Base-by-base conservation (phyloP, 768 basidiomycete species). In the Auriscalpium orientale region DNA sequence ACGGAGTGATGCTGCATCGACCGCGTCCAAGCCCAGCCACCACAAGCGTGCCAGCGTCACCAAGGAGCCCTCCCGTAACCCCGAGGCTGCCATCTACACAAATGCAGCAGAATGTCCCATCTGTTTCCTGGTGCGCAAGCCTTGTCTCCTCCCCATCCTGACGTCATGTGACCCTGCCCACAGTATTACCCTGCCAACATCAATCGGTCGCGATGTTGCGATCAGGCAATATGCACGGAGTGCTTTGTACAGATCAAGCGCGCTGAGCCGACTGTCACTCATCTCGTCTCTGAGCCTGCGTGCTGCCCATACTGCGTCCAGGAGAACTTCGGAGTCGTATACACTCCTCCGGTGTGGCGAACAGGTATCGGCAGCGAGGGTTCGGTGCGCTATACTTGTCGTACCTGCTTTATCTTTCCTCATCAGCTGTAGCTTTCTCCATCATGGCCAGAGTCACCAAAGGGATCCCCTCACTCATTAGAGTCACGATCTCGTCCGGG, bases 191-290 rank as follows among this genome's bases (percentile, higher is more conserved):
- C 97, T 21, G 80, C 89, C 47, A 95, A 98, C 71, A 97, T 98
- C 72, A 98, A 98, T 68, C 87, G 86, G 64, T 98, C 97, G 40
- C 82, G 97, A 67, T 99, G 97, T 69, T 99, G 97, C 69, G 95
- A 95, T 76, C 97, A 99, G 64, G 87, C 91, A 20, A 95, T 99
- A 59, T 99, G 97, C 69, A 98, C 97, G 38, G 97, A 99, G 72
- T 99, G 97, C 68, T 98, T 99, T 66, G 93, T 98, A 20, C 95
- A 98, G 73, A 98, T 99, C 74, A 98, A 98, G 76, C 88, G 97
- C 54, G 83, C 81, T 37, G 97, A 99, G 60, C 93, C 97, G 7
- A 95, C 93, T 0, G 79, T 92, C 8, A 98, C 94, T 0, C 95
- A 98, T 71, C 78, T 98, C 57, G 92, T 94, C 52, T 95, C 94